Conservation (phyloP, 495 filamentous ascomycete genomes). For the Xylaria curta region DNA sequence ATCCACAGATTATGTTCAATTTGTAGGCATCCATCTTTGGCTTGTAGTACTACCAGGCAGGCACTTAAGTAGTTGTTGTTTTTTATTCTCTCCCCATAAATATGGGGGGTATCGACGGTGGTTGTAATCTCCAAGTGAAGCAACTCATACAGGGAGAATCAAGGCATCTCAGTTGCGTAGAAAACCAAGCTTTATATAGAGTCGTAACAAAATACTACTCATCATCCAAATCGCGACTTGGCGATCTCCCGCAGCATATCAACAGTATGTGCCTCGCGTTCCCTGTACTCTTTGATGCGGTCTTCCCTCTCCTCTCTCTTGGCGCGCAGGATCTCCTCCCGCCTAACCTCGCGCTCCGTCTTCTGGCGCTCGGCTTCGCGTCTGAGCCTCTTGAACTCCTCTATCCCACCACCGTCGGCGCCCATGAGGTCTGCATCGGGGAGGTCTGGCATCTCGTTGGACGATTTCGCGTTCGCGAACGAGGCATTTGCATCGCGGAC, state of each 20-base stretch:
- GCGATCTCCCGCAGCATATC: constrained; percentile 69
- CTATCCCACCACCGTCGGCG: constrained; percentile 61
- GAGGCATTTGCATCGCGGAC: constrained; percentile 62
- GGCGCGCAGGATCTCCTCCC: constrained; percentile 68
- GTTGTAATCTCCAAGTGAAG: no score
- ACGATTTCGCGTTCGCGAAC: constrained; percentile 61
- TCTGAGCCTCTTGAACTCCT: constrained; percentile 63
- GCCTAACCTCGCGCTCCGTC: constrained; percentile 68
- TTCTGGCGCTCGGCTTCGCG: constrained; percentile 62
- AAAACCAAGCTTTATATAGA: no score
- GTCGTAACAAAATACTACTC: background rate
- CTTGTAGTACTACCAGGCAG: background rate
- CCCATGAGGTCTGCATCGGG: constrained; percentile 68
- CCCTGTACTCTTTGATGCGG: constrained; percentile 58
- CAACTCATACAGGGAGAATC: no score
- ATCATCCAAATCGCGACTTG: constrained; percentile 60
- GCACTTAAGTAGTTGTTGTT: background rate
- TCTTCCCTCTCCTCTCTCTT: constrained; percentile 69
- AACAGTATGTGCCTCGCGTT: constrained; percentile 71
- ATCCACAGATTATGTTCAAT: constrained; percentile 1
- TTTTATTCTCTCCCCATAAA: background rate
- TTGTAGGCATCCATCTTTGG: background rate
- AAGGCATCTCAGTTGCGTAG: no score
- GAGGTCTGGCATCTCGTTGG: constrained; percentile 53
- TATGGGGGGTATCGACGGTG: background rate